phyloP scores from a whole-genome alignment of 768 basidiomycete genomes.

The Rickenella mellea region DNA sequence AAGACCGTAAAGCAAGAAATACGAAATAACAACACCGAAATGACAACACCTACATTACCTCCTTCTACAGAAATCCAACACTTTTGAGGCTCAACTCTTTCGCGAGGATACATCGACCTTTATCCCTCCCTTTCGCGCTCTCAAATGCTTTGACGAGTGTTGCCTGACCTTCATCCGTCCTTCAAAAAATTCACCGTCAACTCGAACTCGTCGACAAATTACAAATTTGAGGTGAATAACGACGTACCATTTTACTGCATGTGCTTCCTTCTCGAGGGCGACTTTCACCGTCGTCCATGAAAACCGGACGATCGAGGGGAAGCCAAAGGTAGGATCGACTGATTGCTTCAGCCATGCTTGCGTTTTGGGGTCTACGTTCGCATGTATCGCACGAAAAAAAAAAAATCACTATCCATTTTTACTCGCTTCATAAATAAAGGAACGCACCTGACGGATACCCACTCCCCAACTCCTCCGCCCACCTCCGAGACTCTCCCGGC shows the following conservation, averaged over 20 bases:
- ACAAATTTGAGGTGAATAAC: not conserved
- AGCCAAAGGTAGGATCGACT: slow-evolving; percentile 86
- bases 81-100: slow-evolving; percentile 69
- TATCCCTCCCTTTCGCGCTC: slow-evolving; percentile 59
- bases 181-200: slow-evolving; percentile 18
- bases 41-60: no score
- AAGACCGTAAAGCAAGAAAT: no score
- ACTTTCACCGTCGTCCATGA: slow-evolving; percentile 94
- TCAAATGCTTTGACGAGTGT: slow-evolving; percentile 70
- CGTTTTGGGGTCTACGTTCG: slow-evolving; percentile 74
- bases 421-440: not conserved
- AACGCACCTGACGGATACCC: slow-evolving; percentile 83
- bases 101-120: slow-evolving; percentile 60
- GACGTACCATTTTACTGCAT: slow-evolving; percentile 69
- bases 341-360: slow-evolving; percentile 73
- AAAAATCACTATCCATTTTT: not conserved
- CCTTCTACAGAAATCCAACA: slow-evolving; percentile 51
- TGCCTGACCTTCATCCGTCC: slow-evolving; percentile 80
- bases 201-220: not conserved
- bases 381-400: not conserved
- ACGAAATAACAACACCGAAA: no score
- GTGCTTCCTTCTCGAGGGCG: slow-evolving; percentile 69
- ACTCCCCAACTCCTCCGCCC: slow-evolving; percentile 47
- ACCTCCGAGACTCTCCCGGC: no score
- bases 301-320: slow-evolving; percentile 82